Evolutionary conservation across 2,329 filamentous ascomycete species (phyloP).

Genomic region (Scedosporium apiospermum): DNA sequence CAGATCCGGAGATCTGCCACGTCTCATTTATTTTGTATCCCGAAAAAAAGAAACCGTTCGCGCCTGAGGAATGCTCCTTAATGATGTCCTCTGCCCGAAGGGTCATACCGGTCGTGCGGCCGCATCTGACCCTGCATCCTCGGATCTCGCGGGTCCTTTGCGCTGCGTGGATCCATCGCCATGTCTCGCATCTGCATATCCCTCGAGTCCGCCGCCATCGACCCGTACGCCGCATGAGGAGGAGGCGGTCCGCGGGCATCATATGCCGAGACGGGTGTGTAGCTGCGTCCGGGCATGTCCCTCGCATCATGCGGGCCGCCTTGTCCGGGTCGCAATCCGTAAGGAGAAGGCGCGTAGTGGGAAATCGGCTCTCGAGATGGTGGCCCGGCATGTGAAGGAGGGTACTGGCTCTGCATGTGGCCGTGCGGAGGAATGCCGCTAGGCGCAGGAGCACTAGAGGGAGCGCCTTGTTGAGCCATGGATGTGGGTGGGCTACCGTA

Average conservation of each 20-base stretch:
- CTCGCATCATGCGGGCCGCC: constrained; percentile 30
- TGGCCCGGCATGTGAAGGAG: not conserved
- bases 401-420: constrained; percentile 10
- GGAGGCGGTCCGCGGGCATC: constrained; percentile 30
- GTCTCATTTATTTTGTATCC: too few relatives aligned
- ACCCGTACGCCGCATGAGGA: constrained; percentile 22
- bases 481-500: constrained; percentile 2
- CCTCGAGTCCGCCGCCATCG: constrained; percentile 19
- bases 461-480: constrained; percentile 11
- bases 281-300: constrained; percentile 33
- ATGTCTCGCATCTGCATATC: constrained; percentile 26
- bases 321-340: constrained; percentile 32
- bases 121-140: constrained; percentile 19
- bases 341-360: constrained; percentile 27
- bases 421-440: constrained; percentile 18
- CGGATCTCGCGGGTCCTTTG: constrained; percentile 28
- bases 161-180: constrained; percentile 20
- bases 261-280: constrained; percentile 32
- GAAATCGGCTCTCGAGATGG: constrained; percentile 8
- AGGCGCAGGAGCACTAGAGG: constrained; percentile 29
- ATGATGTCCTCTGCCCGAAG: not conserved
- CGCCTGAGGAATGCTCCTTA: not conserved
- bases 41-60: too few relatives aligned
- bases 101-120: not conserved
- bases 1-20: too few relatives aligned